Base-by-base conservation (phyloP, 331 rosid genomes). In the Arachis monticola region DNA sequence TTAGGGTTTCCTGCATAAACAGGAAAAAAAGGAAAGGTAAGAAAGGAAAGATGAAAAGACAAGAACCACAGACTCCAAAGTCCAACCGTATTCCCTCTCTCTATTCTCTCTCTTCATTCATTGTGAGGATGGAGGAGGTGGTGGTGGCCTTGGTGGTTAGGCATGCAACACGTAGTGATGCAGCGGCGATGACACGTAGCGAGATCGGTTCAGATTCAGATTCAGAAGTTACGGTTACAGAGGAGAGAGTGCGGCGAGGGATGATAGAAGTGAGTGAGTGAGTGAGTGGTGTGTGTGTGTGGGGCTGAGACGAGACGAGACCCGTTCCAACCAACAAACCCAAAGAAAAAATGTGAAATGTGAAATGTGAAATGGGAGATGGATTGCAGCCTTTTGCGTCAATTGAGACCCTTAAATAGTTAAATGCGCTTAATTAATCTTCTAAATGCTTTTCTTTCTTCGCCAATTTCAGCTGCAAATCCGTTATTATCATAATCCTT, bases 91-190 rank as follows among this genome's bases (percentile, higher is more conserved):
- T 58, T 8, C 14, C 35, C 30, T 64, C 17, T 75, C 79, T 56
- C 9, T 8, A 22, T 53, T 5, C 22, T 50, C 52, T 70, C 17
- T 71, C 83, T 32, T 13, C 67, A 52, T 38, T 77, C 40, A 50
- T 6, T 12, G n/a, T 14, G 42, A n/a, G 51, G 51, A 10, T 31
- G 4, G 38, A 14, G 3, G 11, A 0, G 10, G 58, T 11, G 17
- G 5, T 52, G 58, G 17, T 17, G 5, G 7, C 58, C 12, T 58
- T 5, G 32, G 8, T 31, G 42, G 78, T 44, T 10, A 31, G 42
- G 78, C 83, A 80, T 84, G 91, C 84, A 84, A 67, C 52, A 70
- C 60, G 85, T 79, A 60, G 55, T 46, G 82, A 50, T 42, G 48
- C 48, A 44, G 48, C 9, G 48, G 48, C 48, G 47, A 44, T 44